Percentiles rank a stretch among this genome's conserved stretches.
These are phyloP conservation scores for Petrea volubilis DNA, from an alignment of 257 asterid genomes.

Conservation along the genomic window DNA sequence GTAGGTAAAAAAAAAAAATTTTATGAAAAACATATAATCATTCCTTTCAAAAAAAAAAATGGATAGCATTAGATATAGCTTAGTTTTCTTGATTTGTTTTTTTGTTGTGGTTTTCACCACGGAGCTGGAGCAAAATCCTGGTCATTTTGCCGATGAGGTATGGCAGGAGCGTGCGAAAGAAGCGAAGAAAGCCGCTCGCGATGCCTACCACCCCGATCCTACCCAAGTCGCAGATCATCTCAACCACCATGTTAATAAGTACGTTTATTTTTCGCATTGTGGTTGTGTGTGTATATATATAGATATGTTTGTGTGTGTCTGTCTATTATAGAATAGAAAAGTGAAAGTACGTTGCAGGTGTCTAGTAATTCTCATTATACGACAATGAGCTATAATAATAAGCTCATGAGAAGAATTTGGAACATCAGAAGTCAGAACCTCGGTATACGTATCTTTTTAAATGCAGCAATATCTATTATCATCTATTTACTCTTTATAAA, in stretches of 20 bases:
- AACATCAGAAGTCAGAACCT: too few relatives aligned
- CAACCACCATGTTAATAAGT: constrained; percentile 45
- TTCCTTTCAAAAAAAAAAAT: constrained; percentile 15
- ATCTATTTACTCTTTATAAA: too few relatives aligned
- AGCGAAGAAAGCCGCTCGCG: constrained; percentile 42
- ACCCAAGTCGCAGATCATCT: constrained; percentile 24
- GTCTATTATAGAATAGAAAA: too few relatives aligned
- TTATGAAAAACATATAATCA: not conserved
- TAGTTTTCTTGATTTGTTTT: constrained; percentile 25
- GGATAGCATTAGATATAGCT: constrained; percentile 29
- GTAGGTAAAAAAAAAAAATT: not conserved
- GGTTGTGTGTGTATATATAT: not conserved
- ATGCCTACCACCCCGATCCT: constrained; percentile 51
- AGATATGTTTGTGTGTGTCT: not conserved
- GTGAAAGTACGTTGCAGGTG: too few relatives aligned
- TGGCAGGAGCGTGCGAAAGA: constrained; percentile 45
- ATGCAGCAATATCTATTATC: too few relatives aligned
- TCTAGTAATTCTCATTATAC: too few relatives aligned
- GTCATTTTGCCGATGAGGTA: constrained; percentile 5
- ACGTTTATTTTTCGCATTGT: not conserved
- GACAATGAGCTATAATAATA: too few relatives aligned
- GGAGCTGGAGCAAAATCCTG: constrained; percentile 22
- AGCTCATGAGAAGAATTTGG: too few relatives aligned
- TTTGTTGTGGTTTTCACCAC: constrained; percentile 15
- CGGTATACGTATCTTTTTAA: too few relatives aligned